phyloP scores from a whole-genome alignment of 164 flowering plant species.

The Aristolochia fimbriata region DNA sequence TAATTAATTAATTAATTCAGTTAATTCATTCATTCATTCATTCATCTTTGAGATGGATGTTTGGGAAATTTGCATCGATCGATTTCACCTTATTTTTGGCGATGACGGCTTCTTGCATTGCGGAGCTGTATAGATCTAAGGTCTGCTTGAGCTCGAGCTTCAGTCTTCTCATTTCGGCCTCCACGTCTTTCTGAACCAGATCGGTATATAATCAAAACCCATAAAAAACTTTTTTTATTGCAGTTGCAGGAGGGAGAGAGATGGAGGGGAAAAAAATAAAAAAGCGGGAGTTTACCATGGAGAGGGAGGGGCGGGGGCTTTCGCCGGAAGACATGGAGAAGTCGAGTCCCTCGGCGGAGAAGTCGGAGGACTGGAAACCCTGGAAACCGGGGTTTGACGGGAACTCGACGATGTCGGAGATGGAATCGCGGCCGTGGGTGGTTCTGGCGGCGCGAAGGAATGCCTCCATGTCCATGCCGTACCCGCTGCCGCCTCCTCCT shows the following conservation, averaged over 20 bases:
- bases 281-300: no score
- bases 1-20: no score
- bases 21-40: no score
- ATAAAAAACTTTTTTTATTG: no score
- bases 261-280: no score
- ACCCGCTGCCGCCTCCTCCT: no score
- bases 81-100: constrained; percentile 49
- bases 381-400: neutral
- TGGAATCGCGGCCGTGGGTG: constrained; percentile 17
- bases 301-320: constrained; percentile 9
- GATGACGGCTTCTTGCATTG: constrained; percentile 62
- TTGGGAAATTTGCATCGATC: no score
- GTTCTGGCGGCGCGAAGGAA: neutral
- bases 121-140: constrained; percentile 65
- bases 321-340: constrained; percentile 10
- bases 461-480: constrained; percentile 5
- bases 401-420: constrained; percentile 21
- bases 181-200: constrained; percentile 32
- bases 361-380: constrained; percentile 29
- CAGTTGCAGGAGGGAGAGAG: no score
- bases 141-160: constrained; percentile 63
- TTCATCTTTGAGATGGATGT: no score
- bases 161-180: constrained; percentile 58
- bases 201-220: neutral
- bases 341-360: constrained; percentile 22